Conservation (phyloP, 768 basidiomycete genomes). For the Imleria badia region DNA sequence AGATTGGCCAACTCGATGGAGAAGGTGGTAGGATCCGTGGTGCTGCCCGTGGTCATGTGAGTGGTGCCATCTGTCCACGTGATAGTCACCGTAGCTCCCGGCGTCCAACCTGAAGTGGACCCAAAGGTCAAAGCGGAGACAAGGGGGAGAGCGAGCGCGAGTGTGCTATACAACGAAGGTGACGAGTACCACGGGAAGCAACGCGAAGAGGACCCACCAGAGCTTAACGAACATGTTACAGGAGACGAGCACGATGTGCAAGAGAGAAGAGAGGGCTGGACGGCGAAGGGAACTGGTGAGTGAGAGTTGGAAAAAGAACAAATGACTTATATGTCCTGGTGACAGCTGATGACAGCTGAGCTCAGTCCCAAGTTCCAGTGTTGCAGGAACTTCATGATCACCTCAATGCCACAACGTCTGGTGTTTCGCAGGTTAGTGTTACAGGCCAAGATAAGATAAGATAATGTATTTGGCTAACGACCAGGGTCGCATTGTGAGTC, state of each 20-base stretch:
- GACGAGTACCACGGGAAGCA: not conserved
- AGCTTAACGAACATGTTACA: slow-evolving; percentile 52
- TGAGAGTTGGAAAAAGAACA: slow-evolving; percentile 4
- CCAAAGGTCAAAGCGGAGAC: slow-evolving; percentile 46
- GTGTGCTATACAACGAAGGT: slow-evolving; percentile 29
- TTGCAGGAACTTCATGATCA: slow-evolving; percentile 14
- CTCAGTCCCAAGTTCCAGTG: slow-evolving; percentile 24
- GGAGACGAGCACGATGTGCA: not conserved
- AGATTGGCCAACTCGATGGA: slow-evolving; percentile 49
- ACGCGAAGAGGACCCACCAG: slow-evolving; percentile 33
- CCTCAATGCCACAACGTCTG: no score
- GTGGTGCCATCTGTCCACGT: no score
- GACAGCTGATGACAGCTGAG: not conserved
- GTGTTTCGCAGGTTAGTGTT: no score
- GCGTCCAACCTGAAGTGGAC: slow-evolving; percentile 37
- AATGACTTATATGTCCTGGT: no score
- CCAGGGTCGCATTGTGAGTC: no score
- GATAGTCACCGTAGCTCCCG: slow-evolving; percentile 41
- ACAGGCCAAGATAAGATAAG: no score
- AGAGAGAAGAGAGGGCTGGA: slow-evolving; percentile 15
- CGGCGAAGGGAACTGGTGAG: slow-evolving; percentile 17
- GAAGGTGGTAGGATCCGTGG: slow-evolving; percentile 43
- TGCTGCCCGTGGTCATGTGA: no score
- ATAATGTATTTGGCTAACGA: no score
- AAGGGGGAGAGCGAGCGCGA: slow-evolving; percentile 46